Evolutionary conservation across 2,329 filamentous ascomycete genomes (phyloP).

Genomic region (Alternaria rosae): DNA sequence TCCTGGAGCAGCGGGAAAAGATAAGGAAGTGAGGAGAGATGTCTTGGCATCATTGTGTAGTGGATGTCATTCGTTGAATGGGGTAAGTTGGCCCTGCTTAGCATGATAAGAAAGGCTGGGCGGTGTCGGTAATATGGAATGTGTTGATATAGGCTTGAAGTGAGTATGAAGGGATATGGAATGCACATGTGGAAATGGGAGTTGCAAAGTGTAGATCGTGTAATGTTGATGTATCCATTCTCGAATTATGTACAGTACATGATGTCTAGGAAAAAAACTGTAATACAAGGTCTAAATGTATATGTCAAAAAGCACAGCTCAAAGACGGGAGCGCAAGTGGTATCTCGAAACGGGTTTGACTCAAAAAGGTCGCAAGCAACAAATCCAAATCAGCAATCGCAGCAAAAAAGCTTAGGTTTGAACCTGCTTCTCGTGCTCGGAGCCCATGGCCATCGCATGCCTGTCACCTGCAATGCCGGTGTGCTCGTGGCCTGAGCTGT

Average conservation of each 20-base stretch:
- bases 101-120: conserved; percentile 26
- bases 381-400: conserved; percentile 17
- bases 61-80: conserved; percentile 1
- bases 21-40: conserved; percentile 18
- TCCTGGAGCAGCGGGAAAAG: conserved; percentile 11
- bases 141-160: not conserved
- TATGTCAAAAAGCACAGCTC: conserved; percentile 19
- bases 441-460: conserved; percentile 57
- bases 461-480: conserved; percentile 61
- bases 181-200: not conserved
- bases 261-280: conserved; percentile 2
- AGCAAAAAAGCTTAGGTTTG: conserved; percentile 13
- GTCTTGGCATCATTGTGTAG: conserved; percentile 21
- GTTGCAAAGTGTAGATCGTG: too few species aligned
- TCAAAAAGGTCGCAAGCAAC: conserved; percentile 18
- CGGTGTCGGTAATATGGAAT: not conserved
- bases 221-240: conserved; percentile 10
- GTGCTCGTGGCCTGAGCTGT: conserved; percentile 53
- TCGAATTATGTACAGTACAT: conserved; percentile 25
- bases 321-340: conserved; percentile 37
- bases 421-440: conserved; percentile 51
- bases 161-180: not conserved
- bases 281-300: conserved; percentile 10
- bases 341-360: conserved; percentile 42
- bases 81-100: conserved; percentile 8